Evolutionary conservation across 2,329 filamentous ascomycete species (phyloP), one percentile per base, ranked within the genome.

Genomic region (Cordyceps cicadae): DNA sequence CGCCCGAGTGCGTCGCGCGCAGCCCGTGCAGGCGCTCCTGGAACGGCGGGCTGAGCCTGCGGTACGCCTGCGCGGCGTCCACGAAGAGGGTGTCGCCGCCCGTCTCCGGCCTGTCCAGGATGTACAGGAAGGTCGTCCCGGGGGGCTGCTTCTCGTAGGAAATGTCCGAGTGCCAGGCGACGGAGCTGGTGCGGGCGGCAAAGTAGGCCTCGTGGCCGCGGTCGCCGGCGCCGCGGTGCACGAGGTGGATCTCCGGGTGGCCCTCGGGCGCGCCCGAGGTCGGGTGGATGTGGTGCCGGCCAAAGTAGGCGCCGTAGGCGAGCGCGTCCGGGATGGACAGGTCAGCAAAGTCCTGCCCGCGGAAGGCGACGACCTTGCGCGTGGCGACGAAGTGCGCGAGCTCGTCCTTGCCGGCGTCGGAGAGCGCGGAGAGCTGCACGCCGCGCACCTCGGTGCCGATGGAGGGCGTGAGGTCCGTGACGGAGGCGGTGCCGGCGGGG

Each of bases 101-200:
- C 0, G 83, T 85, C 48, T 81, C 77, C 1, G 90, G 90, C 29
- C 83, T 85, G 69, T 94, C 90, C 11, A 95, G 80, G 54, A 90
- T 79, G 70, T 92, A 93, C 49, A 95, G 73, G 74, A 94, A 93
- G 0, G 90, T 93, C 0, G 89, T 93, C 50, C 89, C 89, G 0
- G 90, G 89, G 3, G 90, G 89, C 73, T 94, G 90, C 66, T 82
- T 77, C 75, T 94, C 90, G 69, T 92, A 94, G 0, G 87, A 88
- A 1, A 94, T 86, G 66, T 94, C 90, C 0, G 85, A 87, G 73
- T 94, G 90, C 89, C 89, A 93, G 15, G 88, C 88, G 8, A 92
- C 84, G 1, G 85, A 87, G 72, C 86, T 91, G 3, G 88, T 91
- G 52, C 87, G 81, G 90, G 87, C 29, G 41, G 60, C 57, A 61